These are phyloP conservation scores for Lasiodiplodia hormozganensis DNA, from an alignment of 2,329 filamentous ascomycete genomes.

Conservation along the genomic window DNA sequence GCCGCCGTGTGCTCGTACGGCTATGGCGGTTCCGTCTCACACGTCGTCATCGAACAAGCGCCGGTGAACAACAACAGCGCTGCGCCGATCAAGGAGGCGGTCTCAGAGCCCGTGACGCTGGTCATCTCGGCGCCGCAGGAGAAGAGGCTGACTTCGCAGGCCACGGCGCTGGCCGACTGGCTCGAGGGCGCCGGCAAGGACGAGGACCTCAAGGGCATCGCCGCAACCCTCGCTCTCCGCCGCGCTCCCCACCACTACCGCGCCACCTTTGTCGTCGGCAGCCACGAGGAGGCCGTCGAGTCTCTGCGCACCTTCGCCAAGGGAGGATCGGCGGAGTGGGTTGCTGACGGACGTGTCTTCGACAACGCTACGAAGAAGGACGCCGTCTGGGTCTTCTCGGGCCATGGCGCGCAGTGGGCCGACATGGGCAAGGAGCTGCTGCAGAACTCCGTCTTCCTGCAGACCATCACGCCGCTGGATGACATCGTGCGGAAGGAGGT, in stretches of 20 bases:
- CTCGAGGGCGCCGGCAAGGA: slow-evolving; percentile 32
- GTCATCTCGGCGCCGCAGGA: slow-evolving; percentile 43
- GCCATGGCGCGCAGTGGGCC: slow-evolving; percentile 53
- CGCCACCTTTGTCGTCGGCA: slow-evolving; percentile 36
- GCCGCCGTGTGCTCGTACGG: slow-evolving; percentile 58
- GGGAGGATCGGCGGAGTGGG: slow-evolving; percentile 20
- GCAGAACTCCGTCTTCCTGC: slow-evolving; percentile 35
- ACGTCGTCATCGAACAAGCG: slow-evolving; percentile 49
- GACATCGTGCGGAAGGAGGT: slow-evolving; percentile 33
- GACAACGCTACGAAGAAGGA: slow-evolving; percentile 32
- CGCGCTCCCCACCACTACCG: slow-evolving; percentile 45
- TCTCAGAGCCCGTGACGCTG: slow-evolving; percentile 28
- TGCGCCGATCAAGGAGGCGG: background rate
- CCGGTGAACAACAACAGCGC: slow-evolving; percentile 43
- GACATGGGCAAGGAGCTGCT: slow-evolving; percentile 51
- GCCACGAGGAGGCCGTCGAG: slow-evolving; percentile 35
- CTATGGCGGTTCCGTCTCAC: slow-evolving; percentile 52
- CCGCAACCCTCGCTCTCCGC: slow-evolving; percentile 39
- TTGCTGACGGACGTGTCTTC: slow-evolving; percentile 30
- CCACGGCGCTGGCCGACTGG: slow-evolving; percentile 37
- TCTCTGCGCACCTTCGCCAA: slow-evolving; percentile 34
- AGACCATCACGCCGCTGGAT: slow-evolving; percentile 40
- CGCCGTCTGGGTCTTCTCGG: slow-evolving; percentile 51
- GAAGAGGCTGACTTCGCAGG: slow-evolving; percentile 38
- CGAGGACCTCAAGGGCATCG: slow-evolving; percentile 34